Percentiles rank a stretch among this genome's conserved stretches.
These are phyloP conservation scores for Xanthoconium purpureum DNA, from an alignment of 768 basidiomycete genomes.

Conservation along the genomic window DNA sequence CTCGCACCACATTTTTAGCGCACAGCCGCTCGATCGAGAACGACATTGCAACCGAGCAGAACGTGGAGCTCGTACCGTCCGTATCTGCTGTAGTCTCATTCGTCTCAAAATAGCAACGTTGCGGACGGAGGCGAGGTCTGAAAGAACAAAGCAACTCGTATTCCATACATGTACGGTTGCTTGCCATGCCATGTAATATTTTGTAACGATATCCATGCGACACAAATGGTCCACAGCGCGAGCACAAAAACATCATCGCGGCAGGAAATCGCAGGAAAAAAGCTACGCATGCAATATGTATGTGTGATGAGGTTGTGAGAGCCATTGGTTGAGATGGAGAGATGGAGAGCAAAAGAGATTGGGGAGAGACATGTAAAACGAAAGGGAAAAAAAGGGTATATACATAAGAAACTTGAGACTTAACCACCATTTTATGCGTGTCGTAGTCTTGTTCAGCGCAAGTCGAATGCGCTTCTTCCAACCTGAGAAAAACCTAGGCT, in stretches of 20 bases:
- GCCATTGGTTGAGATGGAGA: conserved; percentile 8
- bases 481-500: conserved; percentile 9
- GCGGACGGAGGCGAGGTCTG: background rate
- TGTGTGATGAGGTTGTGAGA: background rate
- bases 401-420: conserved; percentile 6
- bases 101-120: background rate
- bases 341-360: conserved; percentile 7
- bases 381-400: conserved; percentile 18
- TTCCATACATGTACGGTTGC: background rate
- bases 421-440: conserved; percentile 2
- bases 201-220: background rate
- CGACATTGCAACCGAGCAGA: conserved; percentile 37
- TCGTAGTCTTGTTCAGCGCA: conserved; percentile 5
- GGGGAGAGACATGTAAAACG: background rate
- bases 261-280: background rate
- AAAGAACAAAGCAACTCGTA: background rate
- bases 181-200: background rate
- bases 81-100: conserved; percentile 30
- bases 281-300: conserved; percentile 15
- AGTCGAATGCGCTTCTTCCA: conserved; percentile 18
- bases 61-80: conserved; percentile 56
- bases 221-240: background rate
- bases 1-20: conserved; percentile 2
- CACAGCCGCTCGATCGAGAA: conserved; percentile 29
- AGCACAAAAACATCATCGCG: background rate